A percentile compares a stretch with the other conserved stretches of the same genome.
These are phyloP conservation scores for Daedalea quercina DNA, from an alignment of 768 basidiomycete genomes.

Conservation along the genomic window DNA sequence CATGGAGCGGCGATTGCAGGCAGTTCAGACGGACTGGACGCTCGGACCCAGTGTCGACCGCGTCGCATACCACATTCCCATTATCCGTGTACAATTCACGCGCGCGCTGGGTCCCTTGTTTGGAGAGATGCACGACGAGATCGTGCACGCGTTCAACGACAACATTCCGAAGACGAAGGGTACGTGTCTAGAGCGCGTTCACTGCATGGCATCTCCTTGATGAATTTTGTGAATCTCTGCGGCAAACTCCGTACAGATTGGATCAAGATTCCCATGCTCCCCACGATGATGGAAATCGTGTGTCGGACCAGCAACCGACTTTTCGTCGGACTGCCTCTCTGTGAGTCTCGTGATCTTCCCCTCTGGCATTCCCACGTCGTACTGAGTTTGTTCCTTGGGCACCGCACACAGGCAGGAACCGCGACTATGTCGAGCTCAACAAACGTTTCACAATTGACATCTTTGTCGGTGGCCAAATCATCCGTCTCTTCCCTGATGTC, in stretches of 20 bases:
- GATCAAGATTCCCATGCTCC: constrained; percentile 20
- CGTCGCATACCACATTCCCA: constrained; percentile 23
- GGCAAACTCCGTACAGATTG: constrained; percentile 29
- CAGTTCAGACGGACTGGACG: constrained; percentile 30
- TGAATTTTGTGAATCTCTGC: background rate
- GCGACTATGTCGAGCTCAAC: constrained; percentile 28
- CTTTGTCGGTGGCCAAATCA: constrained; percentile 21
- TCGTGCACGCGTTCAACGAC: constrained; percentile 33
- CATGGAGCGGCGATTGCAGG: constrained; percentile 18
- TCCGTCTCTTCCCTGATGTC: constrained; percentile 34
- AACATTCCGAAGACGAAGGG: constrained; percentile 21
- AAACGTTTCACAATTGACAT: constrained; percentile 28
- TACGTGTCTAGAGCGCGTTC: background rate
- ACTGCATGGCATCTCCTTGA: background rate
- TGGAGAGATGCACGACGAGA: constrained; percentile 38
- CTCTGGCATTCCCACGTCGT: background rate
- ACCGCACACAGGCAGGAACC: constrained; percentile 30
- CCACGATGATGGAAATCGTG: constrained; percentile 28
- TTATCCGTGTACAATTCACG: constrained; percentile 26
- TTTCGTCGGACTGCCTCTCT: constrained; percentile 40
- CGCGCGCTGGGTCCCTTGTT: constrained; percentile 32
- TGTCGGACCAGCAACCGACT: constrained; percentile 34
- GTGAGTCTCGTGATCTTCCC: constrained; percentile 21
- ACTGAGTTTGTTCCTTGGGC: background rate
- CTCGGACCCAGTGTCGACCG: constrained; percentile 25